These are phyloP conservation scores for Phytophthora cactorum DNA, from an alignment of 352 stramenopile genomes.

Conservation along the genomic window DNA sequence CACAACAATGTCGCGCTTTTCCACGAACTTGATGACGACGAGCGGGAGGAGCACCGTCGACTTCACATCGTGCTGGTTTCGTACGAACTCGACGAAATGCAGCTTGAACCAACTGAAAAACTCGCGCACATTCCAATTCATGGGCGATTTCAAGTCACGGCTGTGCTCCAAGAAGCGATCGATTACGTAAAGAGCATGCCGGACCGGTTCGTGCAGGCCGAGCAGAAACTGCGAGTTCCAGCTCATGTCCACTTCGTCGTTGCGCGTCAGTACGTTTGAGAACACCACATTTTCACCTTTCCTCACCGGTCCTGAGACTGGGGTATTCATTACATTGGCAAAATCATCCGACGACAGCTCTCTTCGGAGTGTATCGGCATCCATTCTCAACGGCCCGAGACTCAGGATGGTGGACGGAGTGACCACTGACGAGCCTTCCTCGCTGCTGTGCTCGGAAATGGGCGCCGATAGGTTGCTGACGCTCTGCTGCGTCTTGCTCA, in stretches of 20 bases:
- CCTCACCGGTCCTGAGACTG: conserved; percentile 51
- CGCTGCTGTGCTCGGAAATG: conserved; percentile 54
- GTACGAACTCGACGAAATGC: conserved; percentile 83
- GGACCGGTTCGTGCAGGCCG: conserved; percentile 78
- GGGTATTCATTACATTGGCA: conserved; percentile 41
- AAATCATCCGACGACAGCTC: conserved; percentile 54
- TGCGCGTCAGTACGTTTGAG: conserved; percentile 61
- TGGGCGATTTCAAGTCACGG: conserved; percentile 42
- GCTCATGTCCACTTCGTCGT: conserved; percentile 62
- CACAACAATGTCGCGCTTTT: conserved; percentile 67
- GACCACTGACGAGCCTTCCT: conserved; percentile 32
- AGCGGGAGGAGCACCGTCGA: conserved; percentile 66
- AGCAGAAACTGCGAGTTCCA: conserved; percentile 83
- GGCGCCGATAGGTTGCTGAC: conserved; percentile 36
- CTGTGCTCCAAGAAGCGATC: conserved; percentile 80
- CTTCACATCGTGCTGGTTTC: conserved; percentile 76
- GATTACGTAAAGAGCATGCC: conserved; percentile 84
- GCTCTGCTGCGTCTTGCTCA: conserved; percentile 37
- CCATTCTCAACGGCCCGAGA: conserved; percentile 38
- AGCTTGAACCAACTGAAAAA: conserved; percentile 86
- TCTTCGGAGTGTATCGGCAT: conserved; percentile 36
- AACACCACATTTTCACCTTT: conserved; percentile 65
- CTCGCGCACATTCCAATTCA: conserved; percentile 64
- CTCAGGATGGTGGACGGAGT: conserved; percentile 24
- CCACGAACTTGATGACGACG: conserved; percentile 60